Percentiles rank a stretch among this genome's conserved stretches.
These are phyloP conservation scores for Fomitopsis pinicola DNA, from an alignment of 1,284 basidiomycete genomes.

Conservation along the genomic window DNA sequence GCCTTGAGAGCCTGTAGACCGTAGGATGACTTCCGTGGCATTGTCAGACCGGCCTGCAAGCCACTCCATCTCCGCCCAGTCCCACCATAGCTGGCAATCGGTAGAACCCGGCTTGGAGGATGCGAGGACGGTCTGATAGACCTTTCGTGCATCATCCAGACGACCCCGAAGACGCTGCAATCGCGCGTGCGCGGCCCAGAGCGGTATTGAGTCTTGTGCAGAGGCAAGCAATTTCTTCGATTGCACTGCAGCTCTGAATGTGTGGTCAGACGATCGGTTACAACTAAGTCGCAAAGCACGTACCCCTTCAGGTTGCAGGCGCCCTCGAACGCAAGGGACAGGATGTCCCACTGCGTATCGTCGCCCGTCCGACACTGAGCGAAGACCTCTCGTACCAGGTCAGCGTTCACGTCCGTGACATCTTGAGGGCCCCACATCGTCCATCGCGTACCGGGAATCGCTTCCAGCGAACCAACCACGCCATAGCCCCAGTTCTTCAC, in stretches of 20 bases:
- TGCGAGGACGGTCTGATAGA: slow-evolving; percentile 67
- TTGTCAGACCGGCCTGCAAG: slow-evolving; percentile 48
- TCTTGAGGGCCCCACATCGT: slow-evolving; percentile 49
- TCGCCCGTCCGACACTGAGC: slow-evolving; percentile 43
- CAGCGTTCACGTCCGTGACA: slow-evolving; percentile 41
- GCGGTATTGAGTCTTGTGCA: slow-evolving; percentile 60
- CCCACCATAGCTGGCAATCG: slow-evolving; percentile 69
- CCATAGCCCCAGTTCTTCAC: slow-evolving; percentile 61
- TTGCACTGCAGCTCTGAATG: slow-evolving; percentile 61
- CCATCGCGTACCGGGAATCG: slow-evolving; percentile 30
- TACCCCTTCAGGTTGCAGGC: slow-evolving; percentile 48
- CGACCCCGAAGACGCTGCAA: slow-evolving; percentile 74
- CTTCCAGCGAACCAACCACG: slow-evolving; percentile 51
- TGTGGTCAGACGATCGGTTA: slow-evolving; percentile 8
- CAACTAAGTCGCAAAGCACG: neutral
- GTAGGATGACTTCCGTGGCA: slow-evolving; percentile 49
- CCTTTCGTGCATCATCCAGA: slow-evolving; percentile 72
- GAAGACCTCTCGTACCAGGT: slow-evolving; percentile 54
- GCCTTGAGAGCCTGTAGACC: slow-evolving; percentile 49
- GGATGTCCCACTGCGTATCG: slow-evolving; percentile 59
- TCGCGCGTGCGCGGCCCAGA: slow-evolving; percentile 82
- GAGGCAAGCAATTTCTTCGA: slow-evolving; percentile 69
- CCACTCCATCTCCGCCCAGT: slow-evolving; percentile 92
- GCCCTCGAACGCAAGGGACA: slow-evolving; percentile 66
- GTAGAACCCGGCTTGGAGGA: slow-evolving; percentile 29